phyloP scores from a whole-genome alignment of 345 rosid genomes.

The Citrus sinensis region DNA sequence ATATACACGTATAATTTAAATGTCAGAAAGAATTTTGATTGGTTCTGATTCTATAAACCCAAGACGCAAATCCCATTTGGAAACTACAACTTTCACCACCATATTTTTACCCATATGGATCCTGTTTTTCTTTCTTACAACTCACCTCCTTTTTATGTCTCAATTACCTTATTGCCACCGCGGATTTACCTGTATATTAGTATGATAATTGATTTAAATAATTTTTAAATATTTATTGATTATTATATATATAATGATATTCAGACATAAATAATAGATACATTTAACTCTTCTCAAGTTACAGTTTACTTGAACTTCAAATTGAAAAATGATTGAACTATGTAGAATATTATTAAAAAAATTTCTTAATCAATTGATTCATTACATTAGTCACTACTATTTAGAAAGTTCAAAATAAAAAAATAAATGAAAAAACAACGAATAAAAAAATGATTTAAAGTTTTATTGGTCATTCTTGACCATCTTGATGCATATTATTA shows the following conservation, averaged over 20 bases:
- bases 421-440: too few species aligned
- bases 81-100: background rate
- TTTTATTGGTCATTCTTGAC: too few species aligned
- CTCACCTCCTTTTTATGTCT: background rate
- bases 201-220: too few species aligned
- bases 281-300: background rate
- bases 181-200: background rate
- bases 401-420: too few species aligned
- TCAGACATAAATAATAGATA: background rate
- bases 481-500: too few species aligned
- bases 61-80: constrained; percentile 4
- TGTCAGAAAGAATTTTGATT: constrained; percentile 9
- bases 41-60: constrained; percentile 13
- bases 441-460: too few species aligned
- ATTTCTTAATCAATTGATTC: too few species aligned
- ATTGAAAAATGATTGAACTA: too few species aligned
- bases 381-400: too few species aligned
- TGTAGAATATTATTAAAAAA: too few species aligned
- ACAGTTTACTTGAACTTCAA: background rate
- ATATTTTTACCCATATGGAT: background rate
- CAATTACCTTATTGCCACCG: background rate
- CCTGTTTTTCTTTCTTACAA: background rate
- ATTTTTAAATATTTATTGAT: too few species aligned
- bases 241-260: too few species aligned
- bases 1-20: background rate